Evolutionary conservation across 331 rosid genomes (phyloP), one percentile per base, ranked within the genome.

Genomic region (Pyrus hybrid): DNA sequence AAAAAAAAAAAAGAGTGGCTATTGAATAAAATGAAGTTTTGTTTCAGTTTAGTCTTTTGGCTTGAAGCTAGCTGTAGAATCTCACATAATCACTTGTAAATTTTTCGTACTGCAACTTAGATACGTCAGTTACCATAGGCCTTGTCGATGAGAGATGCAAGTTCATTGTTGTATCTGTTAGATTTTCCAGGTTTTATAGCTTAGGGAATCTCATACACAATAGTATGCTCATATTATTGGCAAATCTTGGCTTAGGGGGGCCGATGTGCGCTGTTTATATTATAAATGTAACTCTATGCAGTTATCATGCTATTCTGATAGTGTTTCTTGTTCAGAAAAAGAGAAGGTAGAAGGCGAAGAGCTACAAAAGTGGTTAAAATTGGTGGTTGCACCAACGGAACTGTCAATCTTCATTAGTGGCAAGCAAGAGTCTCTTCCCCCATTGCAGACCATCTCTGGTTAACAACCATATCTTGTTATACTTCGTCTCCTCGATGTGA

Each of bases 291-390:
- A 54, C 53, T 76, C 7, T 67, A 33, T 8, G 63, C 28, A 58
- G 75, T 80, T 74, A 56, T 37, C 70, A 18, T 33, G 77, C 29
- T 71, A 37, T 79, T 71, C 69, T 82, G 71, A 83, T 74, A 30
- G 47, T 81, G 60, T 80, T 77, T 37, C 25, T 84, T 86, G 14
- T 83, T 53, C 91, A 93, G 98, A 87, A 70, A 93, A 87, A 60
- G 98, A 93, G 85, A 93, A 91, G 82, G 93, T 91, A 25, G 97
- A 91, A 87, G 98, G 98, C 29, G 93, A 89, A 73, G 98, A 93
- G 83, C 87, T 93, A 70, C 96, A 89, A n/a, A 72, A 88, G 75
- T 93, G 98, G 98, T 73, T 93, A 86, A 88, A 86, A 83, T 41
- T 80, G 85, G 98, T 93, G 65, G 96, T 93, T 81, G 91, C 96